Evolutionary conservation across 345 rosid genomes (phyloP).

Genomic region (Kernera saxatilis): DNA sequence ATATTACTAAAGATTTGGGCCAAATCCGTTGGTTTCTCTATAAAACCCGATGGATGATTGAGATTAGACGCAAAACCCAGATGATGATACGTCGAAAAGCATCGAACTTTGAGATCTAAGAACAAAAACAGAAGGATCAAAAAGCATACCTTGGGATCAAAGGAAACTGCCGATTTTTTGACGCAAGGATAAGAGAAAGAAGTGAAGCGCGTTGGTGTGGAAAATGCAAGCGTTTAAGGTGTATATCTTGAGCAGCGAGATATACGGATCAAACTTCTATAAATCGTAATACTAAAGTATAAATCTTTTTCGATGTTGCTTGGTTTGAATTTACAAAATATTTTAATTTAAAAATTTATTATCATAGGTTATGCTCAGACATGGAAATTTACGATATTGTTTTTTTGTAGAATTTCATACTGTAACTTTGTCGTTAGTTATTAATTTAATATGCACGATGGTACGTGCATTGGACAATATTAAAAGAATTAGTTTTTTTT

Average conservation of each 20-base stretch:
- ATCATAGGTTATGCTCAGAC: too few relatives aligned
- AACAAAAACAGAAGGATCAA: not conserved
- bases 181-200: not conserved
- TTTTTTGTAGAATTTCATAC: too few relatives aligned
- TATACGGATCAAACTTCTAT: conserved; percentile 4
- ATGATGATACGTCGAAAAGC: conserved; percentile 1
- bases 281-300: not conserved
- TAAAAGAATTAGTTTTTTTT: too few relatives aligned
- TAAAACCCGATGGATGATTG: not conserved
- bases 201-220: conserved; percentile 13
- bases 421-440: too few relatives aligned
- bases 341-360: too few relatives aligned
- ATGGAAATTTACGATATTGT: too few relatives aligned
- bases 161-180: not conserved
- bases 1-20: conserved; percentile 3
- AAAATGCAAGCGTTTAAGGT: not conserved
- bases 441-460: too few relatives aligned
- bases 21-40: not conserved
- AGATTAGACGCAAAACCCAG: conserved; percentile 16
- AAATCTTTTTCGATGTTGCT: too few relatives aligned
- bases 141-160: conserved; percentile 17
- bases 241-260: not conserved
- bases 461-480: too few relatives aligned
- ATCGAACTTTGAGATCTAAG: conserved; percentile 16
- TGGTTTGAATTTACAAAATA: too few relatives aligned